Evolutionary conservation across 2,329 filamentous ascomycete species (phyloP).

Genomic region (Pseudogymnoascus sp.): DNA sequence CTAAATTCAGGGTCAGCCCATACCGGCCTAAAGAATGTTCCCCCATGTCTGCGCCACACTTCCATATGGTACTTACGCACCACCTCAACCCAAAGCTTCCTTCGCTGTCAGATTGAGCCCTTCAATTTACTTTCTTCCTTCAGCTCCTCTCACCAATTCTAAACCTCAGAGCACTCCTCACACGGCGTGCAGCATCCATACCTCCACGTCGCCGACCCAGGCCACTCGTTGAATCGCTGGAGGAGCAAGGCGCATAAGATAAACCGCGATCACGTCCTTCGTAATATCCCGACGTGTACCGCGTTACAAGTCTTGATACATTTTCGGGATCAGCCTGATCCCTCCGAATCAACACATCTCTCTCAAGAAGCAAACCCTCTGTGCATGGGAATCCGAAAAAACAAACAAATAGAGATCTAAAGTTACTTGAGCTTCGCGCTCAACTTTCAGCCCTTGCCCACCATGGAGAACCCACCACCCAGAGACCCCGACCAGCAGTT

Average conservation of each 20-base stretch:
- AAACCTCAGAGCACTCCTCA: neutral
- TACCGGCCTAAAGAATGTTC: neutral
- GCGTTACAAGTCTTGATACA: slow-evolving; percentile 4
- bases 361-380: neutral
- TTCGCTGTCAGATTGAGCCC: neutral
- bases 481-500: neutral
- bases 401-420: neutral
- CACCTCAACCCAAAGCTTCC: slow-evolving; percentile 1
- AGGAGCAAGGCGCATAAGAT: neutral
- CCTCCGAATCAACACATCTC: neutral
- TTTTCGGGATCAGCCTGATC: neutral
- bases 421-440: neutral
- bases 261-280: neutral
- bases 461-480: neutral
- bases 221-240: neutral
- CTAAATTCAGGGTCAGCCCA: slow-evolving; percentile 3
- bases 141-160: neutral
- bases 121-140: neutral
- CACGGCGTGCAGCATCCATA: neutral
- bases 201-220: neutral
- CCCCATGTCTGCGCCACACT: slow-evolving; percentile 2
- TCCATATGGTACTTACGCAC: slow-evolving; percentile 1
- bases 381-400: neutral
- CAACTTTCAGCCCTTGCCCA: neutral
- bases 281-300: slow-evolving; percentile 1